Evolutionary conservation across 495 filamentous ascomycete genomes (phyloP).

Genomic region (Talaromyces borbonicus): DNA sequence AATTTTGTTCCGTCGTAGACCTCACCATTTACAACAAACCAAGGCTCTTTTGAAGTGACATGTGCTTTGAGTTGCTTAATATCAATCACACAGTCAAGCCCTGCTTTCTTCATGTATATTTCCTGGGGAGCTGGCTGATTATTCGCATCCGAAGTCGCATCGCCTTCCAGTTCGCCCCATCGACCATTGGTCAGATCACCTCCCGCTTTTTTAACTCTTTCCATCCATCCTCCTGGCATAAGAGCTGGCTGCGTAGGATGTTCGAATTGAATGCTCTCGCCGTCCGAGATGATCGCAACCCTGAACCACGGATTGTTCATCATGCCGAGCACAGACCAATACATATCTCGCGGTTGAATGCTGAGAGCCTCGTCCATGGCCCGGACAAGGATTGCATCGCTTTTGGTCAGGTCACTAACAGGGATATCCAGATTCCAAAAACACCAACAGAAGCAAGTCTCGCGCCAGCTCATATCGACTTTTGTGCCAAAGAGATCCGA

Average conservation of each 20-base stretch:
- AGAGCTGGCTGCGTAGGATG: slow-evolving; percentile 81
- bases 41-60: slow-evolving; percentile 56
- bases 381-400: slow-evolving; percentile 70
- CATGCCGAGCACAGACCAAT: slow-evolving; percentile 95
- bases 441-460: slow-evolving; percentile 85
- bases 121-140: slow-evolving; percentile 39
- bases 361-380: slow-evolving; percentile 91
- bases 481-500: slow-evolving; percentile 65
- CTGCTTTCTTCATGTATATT: slow-evolving; percentile 73
- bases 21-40: slow-evolving; percentile 89
- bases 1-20: slow-evolving; percentile 87
- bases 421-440: slow-evolving; percentile 79
- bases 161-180: slow-evolving; percentile 70
- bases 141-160: slow-evolving; percentile 18
- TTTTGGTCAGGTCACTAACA: slow-evolving; percentile 47
- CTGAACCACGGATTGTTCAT: slow-evolving; percentile 98
- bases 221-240: slow-evolving; percentile 89
- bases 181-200: slow-evolving; percentile 73
- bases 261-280: slow-evolving; percentile 62
- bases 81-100: slow-evolving; percentile 50
- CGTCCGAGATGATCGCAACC: slow-evolving; percentile 66
- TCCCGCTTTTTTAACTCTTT: slow-evolving; percentile 78
- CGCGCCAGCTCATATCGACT: slow-evolving; percentile 74
- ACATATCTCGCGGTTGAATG: slow-evolving; percentile 86
- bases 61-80: slow-evolving; percentile 67